Evolutionary conservation across 148 eudicot species (phyloP).

Genomic region (Heliosperma pusillum): DNA sequence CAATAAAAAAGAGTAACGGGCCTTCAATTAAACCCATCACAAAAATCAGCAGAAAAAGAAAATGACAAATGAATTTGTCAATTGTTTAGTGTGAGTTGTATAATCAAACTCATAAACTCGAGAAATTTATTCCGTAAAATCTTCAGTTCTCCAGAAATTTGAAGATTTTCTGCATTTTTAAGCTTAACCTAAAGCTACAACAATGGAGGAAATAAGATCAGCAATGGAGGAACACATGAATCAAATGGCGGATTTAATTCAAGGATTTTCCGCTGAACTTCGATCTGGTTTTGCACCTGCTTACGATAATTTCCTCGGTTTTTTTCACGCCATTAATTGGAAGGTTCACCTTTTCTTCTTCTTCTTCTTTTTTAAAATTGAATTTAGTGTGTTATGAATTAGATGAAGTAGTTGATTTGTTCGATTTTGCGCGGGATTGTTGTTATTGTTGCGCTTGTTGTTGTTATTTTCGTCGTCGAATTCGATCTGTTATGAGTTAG

Average conservation of each 20-base stretch:
- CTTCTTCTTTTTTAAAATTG: background rate
- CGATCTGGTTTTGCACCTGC: slow-evolving; percentile 79
- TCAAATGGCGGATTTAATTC: slow-evolving; percentile 81
- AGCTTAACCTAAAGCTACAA: background rate
- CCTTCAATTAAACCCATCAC: no score
- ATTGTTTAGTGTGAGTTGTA: no score
- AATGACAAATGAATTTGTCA: no score
- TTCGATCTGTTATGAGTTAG: background rate
- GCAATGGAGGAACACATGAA: slow-evolving; percentile 73
- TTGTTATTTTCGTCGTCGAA: background rate
- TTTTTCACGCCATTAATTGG: slow-evolving; percentile 95
- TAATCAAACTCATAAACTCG: no score
- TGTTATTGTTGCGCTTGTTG: no score
- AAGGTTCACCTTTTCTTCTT: slow-evolving; percentile 39
- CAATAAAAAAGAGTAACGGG: no score
- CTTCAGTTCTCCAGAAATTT: background rate
- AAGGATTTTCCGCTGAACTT: slow-evolving; percentile 55
- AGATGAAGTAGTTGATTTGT: background rate
- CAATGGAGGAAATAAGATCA: slow-evolving; percentile 72
- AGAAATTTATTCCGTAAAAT: background rate
- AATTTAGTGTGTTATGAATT: background rate
- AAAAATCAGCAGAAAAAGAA: no score
- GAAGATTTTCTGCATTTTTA: no score
- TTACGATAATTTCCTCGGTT: slow-evolving; percentile 70
- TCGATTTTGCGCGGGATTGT: background rate